These are phyloP conservation scores for Psilocybe sp. DNA, from an alignment of 768 basidiomycete genomes.

Conservation along the genomic window DNA sequence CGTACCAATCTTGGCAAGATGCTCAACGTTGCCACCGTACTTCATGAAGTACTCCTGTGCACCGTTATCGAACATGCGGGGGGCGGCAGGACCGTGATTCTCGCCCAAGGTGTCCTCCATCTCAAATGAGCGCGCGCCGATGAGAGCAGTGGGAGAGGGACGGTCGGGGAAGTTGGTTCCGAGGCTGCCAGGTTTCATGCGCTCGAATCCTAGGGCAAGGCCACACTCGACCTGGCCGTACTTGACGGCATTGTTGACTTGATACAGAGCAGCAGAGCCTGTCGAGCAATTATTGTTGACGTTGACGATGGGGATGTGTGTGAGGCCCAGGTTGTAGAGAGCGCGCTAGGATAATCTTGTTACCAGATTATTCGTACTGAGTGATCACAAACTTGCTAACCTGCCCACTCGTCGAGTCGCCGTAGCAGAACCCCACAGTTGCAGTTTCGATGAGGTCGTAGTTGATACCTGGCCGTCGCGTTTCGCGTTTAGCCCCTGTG, in stretches of 20 bases:
- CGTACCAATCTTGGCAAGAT: conserved; percentile 77
- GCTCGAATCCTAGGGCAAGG: conserved; percentile 83
- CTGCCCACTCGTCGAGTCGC: conserved; percentile 77
- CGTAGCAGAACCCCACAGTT: conserved; percentile 76
- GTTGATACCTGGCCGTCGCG: conserved; percentile 56
- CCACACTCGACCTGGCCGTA: conserved; percentile 70
- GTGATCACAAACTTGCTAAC: conserved; percentile 28
- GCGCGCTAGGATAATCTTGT: conserved; percentile 46
- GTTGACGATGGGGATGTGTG: conserved; percentile 80
- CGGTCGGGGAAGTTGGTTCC: conserved; percentile 62
- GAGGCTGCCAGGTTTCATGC: conserved; percentile 75
- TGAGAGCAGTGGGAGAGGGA: conserved; percentile 43
- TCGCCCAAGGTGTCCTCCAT: conserved; percentile 53
- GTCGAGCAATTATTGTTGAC: conserved; percentile 90
- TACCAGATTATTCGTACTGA: conserved; percentile 1
- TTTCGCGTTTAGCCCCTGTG: not conserved
- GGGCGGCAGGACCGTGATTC: conserved; percentile 69
- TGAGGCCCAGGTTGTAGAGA: conserved; percentile 80
- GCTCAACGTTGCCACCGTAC: conserved; percentile 63
- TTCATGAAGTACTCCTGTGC: conserved; percentile 76
- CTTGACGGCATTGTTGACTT: conserved; percentile 70
- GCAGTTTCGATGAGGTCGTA: conserved; percentile 77
- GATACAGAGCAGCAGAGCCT: conserved; percentile 73
- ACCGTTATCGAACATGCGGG: conserved; percentile 74
- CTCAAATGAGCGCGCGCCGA: conserved; percentile 40